Evolutionary conservation across 805 yeast species (phyloP).

Genomic region (Myxozyma kluyveri): DNA sequence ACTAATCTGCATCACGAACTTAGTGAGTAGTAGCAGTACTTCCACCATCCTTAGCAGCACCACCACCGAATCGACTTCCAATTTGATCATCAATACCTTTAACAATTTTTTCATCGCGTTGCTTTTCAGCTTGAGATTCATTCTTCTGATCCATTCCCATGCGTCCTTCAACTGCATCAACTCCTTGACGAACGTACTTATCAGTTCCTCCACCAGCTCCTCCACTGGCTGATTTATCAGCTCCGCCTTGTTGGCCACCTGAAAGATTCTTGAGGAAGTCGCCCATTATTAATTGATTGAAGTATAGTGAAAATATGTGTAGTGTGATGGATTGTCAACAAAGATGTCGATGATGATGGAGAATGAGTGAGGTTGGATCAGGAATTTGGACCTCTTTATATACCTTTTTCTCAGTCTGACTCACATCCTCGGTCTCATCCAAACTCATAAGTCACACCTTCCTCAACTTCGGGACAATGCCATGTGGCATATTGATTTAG

Average conservation of each 20-base stretch:
- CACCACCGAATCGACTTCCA: slow-evolving; percentile 1
- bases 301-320: no score
- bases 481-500: no score
- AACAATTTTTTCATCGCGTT: slow-evolving; percentile 23
- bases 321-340: no score
- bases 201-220: slow-evolving; percentile 10
- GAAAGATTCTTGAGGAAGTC: slow-evolving; percentile 15
- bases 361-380: no score
- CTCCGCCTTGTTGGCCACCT: slow-evolving; percentile 7
- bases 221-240: neutral
- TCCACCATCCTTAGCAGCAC: neutral
- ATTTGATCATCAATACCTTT: slow-evolving; percentile 11
- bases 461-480: no score
- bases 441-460: no score
- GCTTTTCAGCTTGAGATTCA: slow-evolving; percentile 27
- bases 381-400: no score
- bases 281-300: slow-evolving; percentile 11
- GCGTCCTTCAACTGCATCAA: slow-evolving; percentile 20
- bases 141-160: slow-evolving; percentile 28
- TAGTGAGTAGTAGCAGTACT: neutral
- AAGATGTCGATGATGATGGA: no score
- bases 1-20: no score
- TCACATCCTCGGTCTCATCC: no score
- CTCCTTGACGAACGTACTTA: slow-evolving; percentile 21
- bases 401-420: no score